Conservation (phyloP, 2,329 filamentous ascomycete genomes). For the Colletotrichum kahawae region DNA sequence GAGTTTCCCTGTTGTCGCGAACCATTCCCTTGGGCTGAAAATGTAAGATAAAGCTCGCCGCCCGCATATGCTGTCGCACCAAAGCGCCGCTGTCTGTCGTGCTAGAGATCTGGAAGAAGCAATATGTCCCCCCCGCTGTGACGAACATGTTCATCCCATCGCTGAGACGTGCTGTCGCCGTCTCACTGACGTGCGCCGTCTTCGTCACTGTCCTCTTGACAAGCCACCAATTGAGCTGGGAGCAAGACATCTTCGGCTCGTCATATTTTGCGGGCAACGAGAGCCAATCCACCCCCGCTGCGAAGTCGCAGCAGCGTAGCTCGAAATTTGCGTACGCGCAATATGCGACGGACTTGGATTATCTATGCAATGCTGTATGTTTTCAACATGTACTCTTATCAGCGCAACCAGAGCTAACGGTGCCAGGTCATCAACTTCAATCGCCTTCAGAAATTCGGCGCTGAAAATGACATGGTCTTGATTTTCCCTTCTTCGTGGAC, state of each 20-base stretch:
- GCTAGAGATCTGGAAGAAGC: not conserved
- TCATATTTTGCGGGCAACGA: not conserved
- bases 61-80: not conserved
- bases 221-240: not conserved
- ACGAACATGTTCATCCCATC: conserved; percentile 1
- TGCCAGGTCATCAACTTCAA: conserved; percentile 52
- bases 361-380: conserved; percentile 49
- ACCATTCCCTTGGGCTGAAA: not conserved
- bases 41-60: not conserved
- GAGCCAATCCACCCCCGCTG: not conserved
- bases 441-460: conserved; percentile 43
- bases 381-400: not conserved
- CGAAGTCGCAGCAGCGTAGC: not conserved
- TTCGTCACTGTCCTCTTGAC: not conserved
- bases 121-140: not conserved
- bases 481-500: conserved; percentile 44
- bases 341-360: conserved; percentile 52
- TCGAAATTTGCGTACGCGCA: conserved; percentile 51
- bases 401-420: not conserved
- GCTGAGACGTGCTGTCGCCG: not conserved
- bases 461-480: conserved; percentile 48
- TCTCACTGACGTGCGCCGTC: not conserved
- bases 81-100: not conserved
- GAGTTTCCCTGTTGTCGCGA: not conserved
- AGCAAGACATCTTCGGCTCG: not conserved